These are phyloP conservation scores for Nemania diffusa DNA, from an alignment of 2,329 filamentous ascomycete genomes.

Conservation along the genomic window DNA sequence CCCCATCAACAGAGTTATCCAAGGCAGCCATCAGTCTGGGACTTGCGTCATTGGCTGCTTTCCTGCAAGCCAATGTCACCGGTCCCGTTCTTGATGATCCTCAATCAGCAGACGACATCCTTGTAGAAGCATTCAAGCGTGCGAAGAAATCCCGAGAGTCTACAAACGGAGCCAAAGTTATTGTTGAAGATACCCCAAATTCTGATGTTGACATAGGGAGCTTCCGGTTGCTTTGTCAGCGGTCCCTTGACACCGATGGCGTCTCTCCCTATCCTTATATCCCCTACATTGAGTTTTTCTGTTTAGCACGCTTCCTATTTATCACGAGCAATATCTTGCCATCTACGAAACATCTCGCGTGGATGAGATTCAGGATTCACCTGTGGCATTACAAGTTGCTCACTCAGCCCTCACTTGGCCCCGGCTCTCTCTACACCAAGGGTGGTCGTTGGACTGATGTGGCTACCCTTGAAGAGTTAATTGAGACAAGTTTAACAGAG, in stretches of 20 bases:
- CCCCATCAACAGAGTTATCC: not conserved
- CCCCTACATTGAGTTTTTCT: slow-evolving; percentile 84
- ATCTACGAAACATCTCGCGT: slow-evolving; percentile 55
- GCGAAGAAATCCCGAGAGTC: not conserved
- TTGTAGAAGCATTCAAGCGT: slow-evolving; percentile 51
- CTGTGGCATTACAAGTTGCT: slow-evolving; percentile 74
- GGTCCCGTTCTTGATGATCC: slow-evolving; percentile 69
- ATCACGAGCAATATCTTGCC: slow-evolving; percentile 51
- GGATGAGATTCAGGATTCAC: slow-evolving; percentile 76
- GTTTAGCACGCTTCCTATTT: slow-evolving; percentile 70
- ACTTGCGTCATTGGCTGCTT: slow-evolving; percentile 73
- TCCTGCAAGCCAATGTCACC: slow-evolving; percentile 79
- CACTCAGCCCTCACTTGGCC: slow-evolving; percentile 65
- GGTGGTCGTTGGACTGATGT: slow-evolving; percentile 69
- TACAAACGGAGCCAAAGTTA: not conserved
- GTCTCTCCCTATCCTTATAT: slow-evolving; percentile 87
- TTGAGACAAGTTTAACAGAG: slow-evolving; percentile 56
- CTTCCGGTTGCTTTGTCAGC: slow-evolving; percentile 62
- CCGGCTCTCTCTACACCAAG: slow-evolving; percentile 65
- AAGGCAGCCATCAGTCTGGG: slow-evolving; percentile 55
- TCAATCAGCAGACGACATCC: slow-evolving; percentile 39
- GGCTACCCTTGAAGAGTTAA: slow-evolving; percentile 63
- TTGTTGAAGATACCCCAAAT: not conserved
- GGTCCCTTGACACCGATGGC: slow-evolving; percentile 80
- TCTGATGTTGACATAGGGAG: slow-evolving; percentile 33